Conservation (phyloP, 2,329 filamentous ascomycete genomes). For the Ophiostoma populinum region DNA sequence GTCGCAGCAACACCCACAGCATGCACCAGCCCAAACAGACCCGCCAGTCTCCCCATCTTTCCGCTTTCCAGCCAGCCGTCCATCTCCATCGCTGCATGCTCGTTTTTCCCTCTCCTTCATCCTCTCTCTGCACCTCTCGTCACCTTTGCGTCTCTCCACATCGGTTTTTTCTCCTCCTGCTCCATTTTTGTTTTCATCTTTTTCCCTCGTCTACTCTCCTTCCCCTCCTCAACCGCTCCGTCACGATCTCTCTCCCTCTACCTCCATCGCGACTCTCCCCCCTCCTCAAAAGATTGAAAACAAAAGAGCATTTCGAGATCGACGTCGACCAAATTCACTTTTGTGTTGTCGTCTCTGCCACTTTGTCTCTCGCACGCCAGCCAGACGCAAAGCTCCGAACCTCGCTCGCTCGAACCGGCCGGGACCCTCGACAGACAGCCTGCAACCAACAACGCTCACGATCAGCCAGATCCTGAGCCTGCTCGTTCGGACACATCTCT, state of each 20-base stretch:
- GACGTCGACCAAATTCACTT: constrained; percentile 22
- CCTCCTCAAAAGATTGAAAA: not conserved
- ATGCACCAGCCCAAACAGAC: too few species aligned
- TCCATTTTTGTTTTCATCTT: constrained; percentile 1
- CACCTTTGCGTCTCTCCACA: not conserved
- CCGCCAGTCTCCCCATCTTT: too few species aligned
- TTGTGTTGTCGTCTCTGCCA: constrained; percentile 18
- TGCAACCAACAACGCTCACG: too few species aligned
- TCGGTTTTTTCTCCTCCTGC: constrained; percentile 1
- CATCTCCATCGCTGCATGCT: too few species aligned
- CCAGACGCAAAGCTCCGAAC: too few species aligned
- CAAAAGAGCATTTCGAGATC: not conserved
- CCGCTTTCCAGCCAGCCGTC: too few species aligned
- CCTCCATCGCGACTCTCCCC: not conserved
- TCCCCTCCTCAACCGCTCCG: not conserved
- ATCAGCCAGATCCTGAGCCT: too few species aligned
- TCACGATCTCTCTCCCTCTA: constrained; percentile 2
- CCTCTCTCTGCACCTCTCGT: not conserved
- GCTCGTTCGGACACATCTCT: too few species aligned
- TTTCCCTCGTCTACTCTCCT: constrained; percentile 1
- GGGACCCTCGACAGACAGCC: too few species aligned
- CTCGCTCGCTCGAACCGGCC: too few species aligned
- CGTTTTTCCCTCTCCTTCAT: not conserved
- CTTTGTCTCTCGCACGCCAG: too few species aligned
- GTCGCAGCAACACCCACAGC: too few species aligned